Evolutionary conservation across 306 rosid genomes (phyloP), one percentile per base, ranked within the genome.

Genomic region (Albizia julibrissin): DNA sequence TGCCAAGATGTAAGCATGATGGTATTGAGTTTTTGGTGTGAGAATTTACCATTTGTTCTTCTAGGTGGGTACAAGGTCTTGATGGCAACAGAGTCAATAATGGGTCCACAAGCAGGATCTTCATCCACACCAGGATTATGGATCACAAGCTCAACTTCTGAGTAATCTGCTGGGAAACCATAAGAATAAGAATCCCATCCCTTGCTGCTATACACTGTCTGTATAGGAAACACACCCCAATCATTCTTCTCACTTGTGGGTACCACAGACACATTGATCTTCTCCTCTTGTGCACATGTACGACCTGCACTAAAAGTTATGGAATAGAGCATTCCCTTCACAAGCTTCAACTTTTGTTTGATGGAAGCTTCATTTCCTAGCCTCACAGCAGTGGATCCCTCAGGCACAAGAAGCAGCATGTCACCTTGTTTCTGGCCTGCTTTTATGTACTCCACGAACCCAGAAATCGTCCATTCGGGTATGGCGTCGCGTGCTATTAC

Each of bases 101-200:
- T 90, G 1, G 98, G 98, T 46, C 98, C 98, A 61, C 98, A 94
- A 52, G 95, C 95, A 0, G 94, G 89, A 67, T 94, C 92, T 6
- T 92, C 95, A 80, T 87, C 92, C 0, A 67, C 59, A 40, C 94
- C 97, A 0, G 95, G 86, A 72, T 92, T 88, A 50, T 92, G 98
- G 72, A 94, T 92, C 1, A 56, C 75, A 47, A 94, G 79, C 37
- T 87, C 92, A 5, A 69, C 58, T 59, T 84, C 80, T 1, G 84
- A 80, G 69, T 0, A 86, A 80, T 91, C 90, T 0, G 94, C 97
- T 4, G 72, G 24, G 75, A 94, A 92, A 0, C 88, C 95, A 80
- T 91, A 89, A 13, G 95, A 76, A 73, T 92, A 94, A 0, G 92
- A 91, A 39, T 94, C 97, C 95, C 94, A 91, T 1, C 97, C 98